A percentile compares a stretch with the other conserved stretches of the same genome.
Evolutionary conservation across 2,329 filamentous ascomycete genomes (phyloP).

Genomic region (Chrysoporthe cubensis): DNA sequence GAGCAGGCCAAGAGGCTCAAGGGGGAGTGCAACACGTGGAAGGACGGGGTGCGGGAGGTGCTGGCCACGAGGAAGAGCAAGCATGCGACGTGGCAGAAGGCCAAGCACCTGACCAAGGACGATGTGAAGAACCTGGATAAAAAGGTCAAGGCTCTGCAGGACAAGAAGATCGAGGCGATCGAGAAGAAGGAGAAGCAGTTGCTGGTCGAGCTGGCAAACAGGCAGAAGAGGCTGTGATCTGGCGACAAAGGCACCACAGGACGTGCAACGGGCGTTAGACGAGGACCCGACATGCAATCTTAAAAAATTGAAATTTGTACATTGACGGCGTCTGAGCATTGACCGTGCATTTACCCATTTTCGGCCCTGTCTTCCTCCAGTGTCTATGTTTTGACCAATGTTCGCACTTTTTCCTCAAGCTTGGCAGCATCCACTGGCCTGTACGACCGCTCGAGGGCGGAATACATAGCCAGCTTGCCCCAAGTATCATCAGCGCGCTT

Average conservation of each 20-base stretch:
- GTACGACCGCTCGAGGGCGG: slow-evolving; percentile 40
- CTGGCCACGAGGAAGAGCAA: slow-evolving; percentile 52
- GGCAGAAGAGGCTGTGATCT: slow-evolving; percentile 22
- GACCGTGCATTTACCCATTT: background rate
- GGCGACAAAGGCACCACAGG: background rate
- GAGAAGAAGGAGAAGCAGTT: slow-evolving; percentile 54
- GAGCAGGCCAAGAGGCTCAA: slow-evolving; percentile 49
- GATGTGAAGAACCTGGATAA: slow-evolving; percentile 45
- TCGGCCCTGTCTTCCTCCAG: background rate
- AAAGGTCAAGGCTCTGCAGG: slow-evolving; percentile 55
- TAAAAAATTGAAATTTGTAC: slow-evolving; percentile 21
- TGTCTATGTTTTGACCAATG: slow-evolving; percentile 21
- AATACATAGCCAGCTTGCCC: slow-evolving; percentile 42
- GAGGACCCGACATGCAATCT: background rate
- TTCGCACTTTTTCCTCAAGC: slow-evolving; percentile 38
- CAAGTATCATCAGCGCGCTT: slow-evolving; percentile 36
- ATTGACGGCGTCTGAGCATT: background rate
- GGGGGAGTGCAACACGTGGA: slow-evolving; percentile 55
- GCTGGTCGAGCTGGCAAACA: slow-evolving; percentile 45
- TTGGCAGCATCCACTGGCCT: slow-evolving; percentile 32
- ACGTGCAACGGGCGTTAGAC: background rate
- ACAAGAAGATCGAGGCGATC: slow-evolving; percentile 57
- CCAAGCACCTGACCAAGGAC: slow-evolving; percentile 49
- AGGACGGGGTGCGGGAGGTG: slow-evolving; percentile 52
- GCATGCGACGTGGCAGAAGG: slow-evolving; percentile 54